A percentile compares a stretch with the other conserved stretches of the same genome.
Evolutionary conservation across 345 rosid genomes (phyloP).

Genomic region (Carallia pectinifolia): DNA sequence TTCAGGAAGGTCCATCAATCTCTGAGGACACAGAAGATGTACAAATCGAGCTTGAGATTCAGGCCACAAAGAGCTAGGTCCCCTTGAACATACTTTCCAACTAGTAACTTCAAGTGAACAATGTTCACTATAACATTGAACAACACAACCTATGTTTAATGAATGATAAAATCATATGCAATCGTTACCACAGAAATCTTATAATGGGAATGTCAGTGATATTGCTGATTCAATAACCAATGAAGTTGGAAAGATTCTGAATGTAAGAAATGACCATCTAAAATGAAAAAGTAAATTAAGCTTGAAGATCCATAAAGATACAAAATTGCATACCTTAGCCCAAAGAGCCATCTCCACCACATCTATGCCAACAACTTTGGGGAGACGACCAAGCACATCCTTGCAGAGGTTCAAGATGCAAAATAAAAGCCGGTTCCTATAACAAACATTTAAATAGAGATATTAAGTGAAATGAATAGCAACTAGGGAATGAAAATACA

Average conservation of each 20-base stretch:
- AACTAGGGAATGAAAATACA: neutral
- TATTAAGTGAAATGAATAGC: neutral
- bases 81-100: too few species aligned
- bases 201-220: too few species aligned
- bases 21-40: too few species aligned
- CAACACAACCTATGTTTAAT: neutral
- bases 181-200: neutral
- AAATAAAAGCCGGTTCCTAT: constrained; percentile 31
- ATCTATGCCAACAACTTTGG: constrained; percentile 37
- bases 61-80: too few species aligned
- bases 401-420: constrained; percentile 34
- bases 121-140: neutral
- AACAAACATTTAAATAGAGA: neutral
- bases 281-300: neutral
- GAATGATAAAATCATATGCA: neutral
- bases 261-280: neutral
- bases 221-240: constrained; percentile 3
- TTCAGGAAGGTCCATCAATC: too few species aligned
- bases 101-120: too few species aligned
- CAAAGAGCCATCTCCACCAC: constrained; percentile 40
- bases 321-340: constrained; percentile 66
- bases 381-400: constrained; percentile 32
- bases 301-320: constrained; percentile 21
- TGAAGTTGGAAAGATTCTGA: neutral
- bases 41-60: neutral